Evolutionary conservation across 768 basidiomycete species (phyloP), one percentile per base, ranked within the genome.

Genomic region (Gautieria morchelliformis): DNA sequence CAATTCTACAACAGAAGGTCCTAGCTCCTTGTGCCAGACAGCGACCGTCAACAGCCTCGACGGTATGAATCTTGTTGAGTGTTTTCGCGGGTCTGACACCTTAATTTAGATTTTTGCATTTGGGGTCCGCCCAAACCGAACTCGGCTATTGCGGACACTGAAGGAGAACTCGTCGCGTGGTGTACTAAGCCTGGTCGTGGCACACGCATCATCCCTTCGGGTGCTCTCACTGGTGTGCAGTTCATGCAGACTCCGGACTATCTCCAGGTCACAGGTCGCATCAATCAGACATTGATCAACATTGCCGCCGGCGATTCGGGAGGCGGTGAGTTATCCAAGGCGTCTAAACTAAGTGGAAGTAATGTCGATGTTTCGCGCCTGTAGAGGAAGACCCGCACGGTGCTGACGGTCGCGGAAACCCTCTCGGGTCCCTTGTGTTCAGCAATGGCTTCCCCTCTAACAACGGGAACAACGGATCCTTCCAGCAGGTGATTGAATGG

Each of bases 181-280:
- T 93, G 88, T 72, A 80, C 82, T n/a, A 81, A 84, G 66, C 75
- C 76, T 1, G 80, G 79, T 5, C 79, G 78, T 53, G 89, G 89
- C 2, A 82, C 86, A 4, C 85, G 90, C 58, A 64, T 84, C 52
- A 87, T 92, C 35, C 87, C 86, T n/a, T 68, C 65, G 0, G 84
- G 83, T 22, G 76, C 86, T 35, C 68, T 90, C 32, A 67, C 68
- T 2, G 88, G 85, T 53, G 73, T 87, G 0, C 87, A 90, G 69
- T 74, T 77, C 65, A 75, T 85, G 61, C 73, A 70, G 59, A 84
- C 84, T 0, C 75, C 78, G 1, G 76, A 75, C 58, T 87, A 87
- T 62, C 66, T 80, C 39, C 80, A 82, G 64, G 72, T 85, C 58
- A 74, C 75, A 42, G 89, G 85, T 9, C 81, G 75, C 69, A 72